A percentile compares a stretch with the other conserved stretches of the same genome.
phyloP scores from a whole-genome alignment of 192 early-diverging fungal genomes.

The Backusella westeae region DNA sequence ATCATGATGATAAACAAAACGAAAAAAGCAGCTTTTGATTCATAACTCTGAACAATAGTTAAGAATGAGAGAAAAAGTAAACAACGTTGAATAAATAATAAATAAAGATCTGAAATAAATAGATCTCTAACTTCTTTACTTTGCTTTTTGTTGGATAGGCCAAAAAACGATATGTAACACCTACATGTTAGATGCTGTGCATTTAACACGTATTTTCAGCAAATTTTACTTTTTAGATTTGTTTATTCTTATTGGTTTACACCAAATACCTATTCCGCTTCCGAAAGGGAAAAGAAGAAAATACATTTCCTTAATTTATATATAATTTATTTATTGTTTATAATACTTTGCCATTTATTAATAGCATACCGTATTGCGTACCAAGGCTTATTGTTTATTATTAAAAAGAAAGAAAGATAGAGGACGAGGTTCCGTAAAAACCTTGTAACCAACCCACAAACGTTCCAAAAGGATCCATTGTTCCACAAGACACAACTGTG shows the following conservation, averaged over 20 bases:
- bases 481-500: background rate
- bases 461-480: background rate
- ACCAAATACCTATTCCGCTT: background rate
- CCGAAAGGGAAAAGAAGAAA: background rate
- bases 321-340: background rate
- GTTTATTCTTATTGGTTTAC: background rate
- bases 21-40: background rate
- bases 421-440: background rate
- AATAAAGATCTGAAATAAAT: background rate
- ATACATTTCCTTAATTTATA: background rate
- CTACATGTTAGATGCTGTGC: background rate
- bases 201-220: background rate
- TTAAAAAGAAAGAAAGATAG: background rate
- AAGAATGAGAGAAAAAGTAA: background rate
- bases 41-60: background rate
- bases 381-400: background rate
- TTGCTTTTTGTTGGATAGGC: background rate
- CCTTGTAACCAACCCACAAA: background rate
- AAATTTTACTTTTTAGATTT: background rate
- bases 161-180: background rate
- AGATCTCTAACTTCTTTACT: background rate
- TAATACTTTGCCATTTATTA: background rate
- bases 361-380: background rate
- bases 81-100: background rate
- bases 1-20: background rate